A percentile compares a stretch with the other conserved stretches of the same genome.
Evolutionary conservation across 2,329 filamentous ascomycete species (phyloP).

Genomic region (Calonectria hawksworthii): DNA sequence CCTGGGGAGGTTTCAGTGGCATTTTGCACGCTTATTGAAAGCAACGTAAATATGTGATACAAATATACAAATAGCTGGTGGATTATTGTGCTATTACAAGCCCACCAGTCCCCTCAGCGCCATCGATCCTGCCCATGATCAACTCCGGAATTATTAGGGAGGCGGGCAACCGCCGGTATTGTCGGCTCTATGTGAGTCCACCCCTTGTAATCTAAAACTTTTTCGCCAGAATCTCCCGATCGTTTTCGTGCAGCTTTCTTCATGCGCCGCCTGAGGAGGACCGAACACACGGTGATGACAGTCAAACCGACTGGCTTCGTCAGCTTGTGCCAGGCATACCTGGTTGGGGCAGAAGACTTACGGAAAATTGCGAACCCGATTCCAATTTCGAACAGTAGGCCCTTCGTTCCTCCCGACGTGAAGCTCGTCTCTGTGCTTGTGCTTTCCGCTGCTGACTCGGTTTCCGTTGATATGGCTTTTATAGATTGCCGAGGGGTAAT

Average conservation of each 20-base stretch:
- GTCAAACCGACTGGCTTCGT: neutral
- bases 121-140: neutral
- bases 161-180: neutral
- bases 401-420: constrained; percentile 17
- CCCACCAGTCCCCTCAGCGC: neutral
- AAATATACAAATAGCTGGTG: neutral
- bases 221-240: neutral
- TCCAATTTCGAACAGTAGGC: constrained; percentile 35
- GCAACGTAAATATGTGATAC: neutral
- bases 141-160: neutral
- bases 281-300: neutral
- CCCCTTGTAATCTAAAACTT: neutral
- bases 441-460: constrained; percentile 10
- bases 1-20: neutral
- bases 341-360: neutral
- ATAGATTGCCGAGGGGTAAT: constrained; percentile 34
- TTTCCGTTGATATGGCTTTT: constrained; percentile 15
- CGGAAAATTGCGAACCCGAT: constrained; percentile 40
- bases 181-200: constrained; percentile 11
- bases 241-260: neutral
- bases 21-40: neutral
- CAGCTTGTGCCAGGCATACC: neutral
- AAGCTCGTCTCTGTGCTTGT: constrained; percentile 30
- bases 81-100: neutral
- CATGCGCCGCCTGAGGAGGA: constrained; percentile 3